Conservation (phyloP, 805 yeast species). For the Kluyveromyces siamensis region DNA sequence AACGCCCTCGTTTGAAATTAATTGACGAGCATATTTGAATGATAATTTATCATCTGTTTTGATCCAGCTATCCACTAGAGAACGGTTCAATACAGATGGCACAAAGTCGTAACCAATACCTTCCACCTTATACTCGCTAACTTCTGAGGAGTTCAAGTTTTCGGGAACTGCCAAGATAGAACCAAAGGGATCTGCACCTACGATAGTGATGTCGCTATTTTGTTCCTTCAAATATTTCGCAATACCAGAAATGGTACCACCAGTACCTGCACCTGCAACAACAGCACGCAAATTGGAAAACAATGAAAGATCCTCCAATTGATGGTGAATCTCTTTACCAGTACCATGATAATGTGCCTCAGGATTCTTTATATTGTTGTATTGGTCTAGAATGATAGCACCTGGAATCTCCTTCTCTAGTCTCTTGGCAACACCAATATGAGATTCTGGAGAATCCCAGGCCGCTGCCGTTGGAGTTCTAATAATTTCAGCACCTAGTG, state of each 20-base stretch:
- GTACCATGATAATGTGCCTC: slow-evolving; percentile 78
- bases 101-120: slow-evolving; percentile 88
- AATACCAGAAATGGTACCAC: slow-evolving; percentile 85
- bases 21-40: slow-evolving; percentile 70
- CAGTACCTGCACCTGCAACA: slow-evolving; percentile 92
- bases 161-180: slow-evolving; percentile 79
- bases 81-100: slow-evolving; percentile 70
- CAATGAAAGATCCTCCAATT: slow-evolving; percentile 36
- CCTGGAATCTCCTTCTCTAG: slow-evolving; percentile 78
- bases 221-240: slow-evolving; percentile 67
- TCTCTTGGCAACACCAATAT: slow-evolving; percentile 78
- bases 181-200: slow-evolving; percentile 84
- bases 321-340: slow-evolving; percentile 79
- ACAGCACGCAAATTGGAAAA: slow-evolving; percentile 59
- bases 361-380: slow-evolving; percentile 70
- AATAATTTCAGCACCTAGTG: slow-evolving; percentile 83
- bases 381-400: slow-evolving; percentile 78
- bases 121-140: slow-evolving; percentile 65
- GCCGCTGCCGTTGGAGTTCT: slow-evolving; percentile 92
- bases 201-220: slow-evolving; percentile 49
- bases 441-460: slow-evolving; percentile 87
- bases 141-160: slow-evolving; percentile 46
- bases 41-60: slow-evolving; percentile 80
- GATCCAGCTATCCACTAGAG: slow-evolving; percentile 65
- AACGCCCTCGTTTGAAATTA: slow-evolving; percentile 78